Evolutionary conservation across 2,329 filamentous ascomycete species (phyloP), one percentile per base, ranked within the genome.

Genomic region (Aspergillaceae sp.): DNA sequence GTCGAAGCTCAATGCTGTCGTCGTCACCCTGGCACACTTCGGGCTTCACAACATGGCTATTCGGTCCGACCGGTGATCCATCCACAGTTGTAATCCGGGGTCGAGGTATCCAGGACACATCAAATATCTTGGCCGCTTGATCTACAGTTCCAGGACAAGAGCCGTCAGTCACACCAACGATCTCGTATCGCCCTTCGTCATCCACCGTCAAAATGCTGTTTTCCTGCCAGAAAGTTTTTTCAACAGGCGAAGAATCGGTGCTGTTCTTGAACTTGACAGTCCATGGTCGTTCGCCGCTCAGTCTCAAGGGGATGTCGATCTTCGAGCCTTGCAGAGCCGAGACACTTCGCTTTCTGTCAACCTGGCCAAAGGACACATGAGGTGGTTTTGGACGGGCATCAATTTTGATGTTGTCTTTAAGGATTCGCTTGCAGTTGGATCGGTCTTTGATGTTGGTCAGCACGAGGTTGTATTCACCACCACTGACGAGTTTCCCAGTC

Each of bases 11-110:
- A 46, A 96, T 82, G 3, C 83, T 82, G 64, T 96, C 91, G 59
- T 95, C 86, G 51, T 97, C 91, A 29, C 91, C 91, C 70, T 98
- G 90, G 61, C 92, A 98, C 29, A 98, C 84, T 50, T 90, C 83
- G 37, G 82, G 78, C 66, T 94, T 94, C 55, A 82, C 63, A 61
- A 83, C 86, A 32, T 75, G 74, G 6, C 71, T 72, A 10, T 74
- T 71, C 33, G 75, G 67, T 7, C 72, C 72, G 41, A 87, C 74
- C 29, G 57, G 52, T 27, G 54, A 56, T 5, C 62, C 62, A 49
- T 69, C 66, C 41, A 82, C 78, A 3, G 80, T 74, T n/a, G 79
- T 79, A 49, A 84, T 77, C 4, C 82, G 73, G 1, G 92, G 94
- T 41, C 90, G 80, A 32, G 86, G 78, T 56, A 92, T 87, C 89